Evolutionary conservation across 345 rosid genomes (phyloP).

Genomic region (Tarenaya hassleriana): DNA sequence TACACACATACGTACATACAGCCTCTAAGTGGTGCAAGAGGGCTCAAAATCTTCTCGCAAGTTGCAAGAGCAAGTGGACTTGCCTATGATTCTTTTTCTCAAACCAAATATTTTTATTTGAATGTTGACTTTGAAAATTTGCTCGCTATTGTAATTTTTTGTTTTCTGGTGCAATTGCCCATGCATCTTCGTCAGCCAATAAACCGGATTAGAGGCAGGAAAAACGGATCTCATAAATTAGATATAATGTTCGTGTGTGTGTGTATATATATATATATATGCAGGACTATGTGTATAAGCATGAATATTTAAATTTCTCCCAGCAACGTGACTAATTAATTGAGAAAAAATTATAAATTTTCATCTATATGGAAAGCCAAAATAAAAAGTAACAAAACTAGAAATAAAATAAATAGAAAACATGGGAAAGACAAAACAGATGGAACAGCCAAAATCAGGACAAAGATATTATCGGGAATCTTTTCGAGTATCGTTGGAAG

Average conservation of each 20-base stretch:
- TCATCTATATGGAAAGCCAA: too few species aligned
- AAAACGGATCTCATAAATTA: too few species aligned
- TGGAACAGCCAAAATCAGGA: not conserved
- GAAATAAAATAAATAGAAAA: not conserved
- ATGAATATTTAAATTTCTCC: too few species aligned
- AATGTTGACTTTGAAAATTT: conserved; percentile 27
- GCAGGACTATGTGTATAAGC: too few species aligned
- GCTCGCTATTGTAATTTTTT: conserved; percentile 9
- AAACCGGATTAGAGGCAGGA: not conserved
- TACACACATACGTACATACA: not conserved
- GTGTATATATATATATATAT: too few species aligned
- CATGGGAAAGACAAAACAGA: not conserved
- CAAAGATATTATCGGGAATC: conserved; percentile 21
- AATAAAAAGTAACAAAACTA: not conserved
- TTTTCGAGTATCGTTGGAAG: conserved; percentile 23
- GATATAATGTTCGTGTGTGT: too few species aligned
- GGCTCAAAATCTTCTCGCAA: conserved; percentile 24
- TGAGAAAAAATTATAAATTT: too few species aligned
- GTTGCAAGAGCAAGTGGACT: conserved; percentile 26
- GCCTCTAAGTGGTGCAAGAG: conserved; percentile 23
- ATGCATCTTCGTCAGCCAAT: conserved; percentile 22
- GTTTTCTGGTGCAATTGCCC: conserved; percentile 21
- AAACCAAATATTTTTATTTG: conserved; percentile 1
- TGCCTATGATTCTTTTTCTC: not conserved
- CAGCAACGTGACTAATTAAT: too few species aligned